Evolutionary conservation across 768 basidiomycete species (phyloP).

Genomic region (Mycena crocata): DNA sequence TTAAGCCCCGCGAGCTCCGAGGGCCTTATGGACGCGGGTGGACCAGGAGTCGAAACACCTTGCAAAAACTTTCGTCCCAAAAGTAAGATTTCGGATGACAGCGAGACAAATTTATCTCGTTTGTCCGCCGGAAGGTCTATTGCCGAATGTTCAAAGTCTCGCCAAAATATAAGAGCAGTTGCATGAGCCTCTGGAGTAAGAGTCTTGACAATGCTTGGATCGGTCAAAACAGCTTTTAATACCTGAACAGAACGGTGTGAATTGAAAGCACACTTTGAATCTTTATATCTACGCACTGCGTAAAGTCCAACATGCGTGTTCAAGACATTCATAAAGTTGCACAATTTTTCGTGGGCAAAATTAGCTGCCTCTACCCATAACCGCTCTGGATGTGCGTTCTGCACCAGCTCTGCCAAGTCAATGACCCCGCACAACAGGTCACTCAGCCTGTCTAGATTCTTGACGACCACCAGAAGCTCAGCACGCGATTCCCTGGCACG

Average conservation of each 20-base stretch:
- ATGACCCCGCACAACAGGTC: constrained; percentile 97
- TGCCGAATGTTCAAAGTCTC: constrained; percentile 97
- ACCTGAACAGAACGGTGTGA: constrained; percentile 58
- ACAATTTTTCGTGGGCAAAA: constrained; percentile 88
- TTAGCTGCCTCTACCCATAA: constrained; percentile 88
- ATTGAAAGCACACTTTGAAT: constrained; percentile 29
- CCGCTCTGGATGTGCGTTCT: constrained; percentile 92
- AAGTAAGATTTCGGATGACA: constrained; percentile 89
- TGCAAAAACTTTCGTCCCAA: constrained; percentile 90
- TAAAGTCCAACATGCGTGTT: constrained; percentile 95
- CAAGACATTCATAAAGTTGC: constrained; percentile 97
- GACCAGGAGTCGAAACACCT: constrained; percentile 70
- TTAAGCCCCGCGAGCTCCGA: constrained; percentile 79
- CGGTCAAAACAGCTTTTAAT: constrained; percentile 75
- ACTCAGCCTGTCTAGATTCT: constrained; percentile 96
- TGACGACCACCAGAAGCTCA: constrained; percentile 89
- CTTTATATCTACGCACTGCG: constrained; percentile 66
- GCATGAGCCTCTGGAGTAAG: constrained; percentile 82
- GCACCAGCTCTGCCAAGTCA: constrained; percentile 93
- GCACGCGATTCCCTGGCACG: constrained; percentile 75
- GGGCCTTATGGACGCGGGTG: constrained; percentile 75
- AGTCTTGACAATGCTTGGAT: constrained; percentile 72
- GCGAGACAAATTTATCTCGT: constrained; percentile 84
- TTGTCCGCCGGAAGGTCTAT: constrained; percentile 86
- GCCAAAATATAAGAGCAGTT: constrained; percentile 93